Percentiles rank a stretch among this genome's conserved stretches.
phyloP scores from a whole-genome alignment of 805 yeast species.

The Metschnikowia henanensis region DNA sequence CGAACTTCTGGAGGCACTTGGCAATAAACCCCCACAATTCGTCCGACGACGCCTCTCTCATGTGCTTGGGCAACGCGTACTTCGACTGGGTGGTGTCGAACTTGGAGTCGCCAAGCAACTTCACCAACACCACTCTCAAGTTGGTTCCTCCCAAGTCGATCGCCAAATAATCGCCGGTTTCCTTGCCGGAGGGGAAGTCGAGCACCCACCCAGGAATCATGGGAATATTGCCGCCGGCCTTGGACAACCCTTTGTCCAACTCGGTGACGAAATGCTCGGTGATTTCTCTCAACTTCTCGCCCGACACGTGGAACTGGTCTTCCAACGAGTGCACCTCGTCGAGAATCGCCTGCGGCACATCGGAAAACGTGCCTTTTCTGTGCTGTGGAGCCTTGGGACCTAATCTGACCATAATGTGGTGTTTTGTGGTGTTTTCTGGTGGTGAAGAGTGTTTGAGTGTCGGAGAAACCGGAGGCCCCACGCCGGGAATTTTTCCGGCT shows the following conservation, averaged over 20 bases:
- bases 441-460: neutral
- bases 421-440: no score
- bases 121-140: constrained; percentile 87
- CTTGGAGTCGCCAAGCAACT: constrained; percentile 76
- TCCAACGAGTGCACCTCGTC: constrained; percentile 60
- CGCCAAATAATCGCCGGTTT: constrained; percentile 86
- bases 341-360: constrained; percentile 63
- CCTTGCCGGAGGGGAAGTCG: constrained; percentile 91
- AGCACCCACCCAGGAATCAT: constrained; percentile 98
- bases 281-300: constrained; percentile 60
- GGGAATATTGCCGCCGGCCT: constrained; percentile 83
- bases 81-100: constrained; percentile 88
- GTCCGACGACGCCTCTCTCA: constrained; percentile 78
- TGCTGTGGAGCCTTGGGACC: constrained; percentile 84
- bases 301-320: constrained; percentile 58
- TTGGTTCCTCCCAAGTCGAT: constrained; percentile 98
- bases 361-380: constrained; percentile 63
- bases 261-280: constrained; percentile 77
- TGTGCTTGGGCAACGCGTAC: constrained; percentile 70
- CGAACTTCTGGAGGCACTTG: constrained; percentile 68
- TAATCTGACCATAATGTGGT: constrained; percentile 82
- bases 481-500: constrained; percentile 8
- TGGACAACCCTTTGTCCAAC: constrained; percentile 76
- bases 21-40: constrained; percentile 88
- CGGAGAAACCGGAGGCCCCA: neutral